Conservation (phyloP, 2,329 filamentous ascomycete species). For the Aspergillus hiratsukae region DNA sequence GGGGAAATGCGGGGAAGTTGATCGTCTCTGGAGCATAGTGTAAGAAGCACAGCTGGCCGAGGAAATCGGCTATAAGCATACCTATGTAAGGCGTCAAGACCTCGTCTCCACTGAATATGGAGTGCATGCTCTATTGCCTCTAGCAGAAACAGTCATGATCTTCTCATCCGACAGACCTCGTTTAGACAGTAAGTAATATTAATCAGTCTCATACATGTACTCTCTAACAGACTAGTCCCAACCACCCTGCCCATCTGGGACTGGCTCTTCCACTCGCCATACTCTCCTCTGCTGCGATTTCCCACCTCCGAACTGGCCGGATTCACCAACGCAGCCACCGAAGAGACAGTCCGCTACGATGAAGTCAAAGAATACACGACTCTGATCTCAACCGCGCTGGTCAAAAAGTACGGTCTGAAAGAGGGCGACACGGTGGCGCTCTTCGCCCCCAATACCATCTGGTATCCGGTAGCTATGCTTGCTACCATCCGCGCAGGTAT, state of each 20-base stretch:
- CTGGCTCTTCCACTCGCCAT: constrained; percentile 55
- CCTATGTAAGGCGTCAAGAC: no score
- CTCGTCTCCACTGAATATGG: no score
- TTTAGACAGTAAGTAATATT: not conserved
- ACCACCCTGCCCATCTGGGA: constrained; percentile 48
- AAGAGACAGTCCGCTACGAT: constrained; percentile 55
- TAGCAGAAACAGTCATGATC: not conserved
- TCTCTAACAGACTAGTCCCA: constrained; percentile 7
- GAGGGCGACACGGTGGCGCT: constrained; percentile 55
- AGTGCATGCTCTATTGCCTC: no score
- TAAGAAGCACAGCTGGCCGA: no score
- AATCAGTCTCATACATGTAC: not conserved
- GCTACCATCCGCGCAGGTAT: constrained; percentile 48
- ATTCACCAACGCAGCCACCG: constrained; percentile 52
- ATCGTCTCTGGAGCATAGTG: no score
- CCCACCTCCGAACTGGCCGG: constrained; percentile 40
- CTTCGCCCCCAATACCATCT: constrained; percentile 62
- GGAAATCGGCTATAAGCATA: no score
- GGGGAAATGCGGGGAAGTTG: no score
- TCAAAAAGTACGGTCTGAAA: constrained; percentile 51
- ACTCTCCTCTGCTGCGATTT: constrained; percentile 46
- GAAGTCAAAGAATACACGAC: constrained; percentile 56
- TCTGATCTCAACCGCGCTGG: constrained; percentile 57
- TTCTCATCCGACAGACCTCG: not conserved
- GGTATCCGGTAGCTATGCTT: constrained; percentile 63